Conservation (phyloP, 2,329 filamentous ascomycete species). For the Plectosphaerella sp. region DNA sequence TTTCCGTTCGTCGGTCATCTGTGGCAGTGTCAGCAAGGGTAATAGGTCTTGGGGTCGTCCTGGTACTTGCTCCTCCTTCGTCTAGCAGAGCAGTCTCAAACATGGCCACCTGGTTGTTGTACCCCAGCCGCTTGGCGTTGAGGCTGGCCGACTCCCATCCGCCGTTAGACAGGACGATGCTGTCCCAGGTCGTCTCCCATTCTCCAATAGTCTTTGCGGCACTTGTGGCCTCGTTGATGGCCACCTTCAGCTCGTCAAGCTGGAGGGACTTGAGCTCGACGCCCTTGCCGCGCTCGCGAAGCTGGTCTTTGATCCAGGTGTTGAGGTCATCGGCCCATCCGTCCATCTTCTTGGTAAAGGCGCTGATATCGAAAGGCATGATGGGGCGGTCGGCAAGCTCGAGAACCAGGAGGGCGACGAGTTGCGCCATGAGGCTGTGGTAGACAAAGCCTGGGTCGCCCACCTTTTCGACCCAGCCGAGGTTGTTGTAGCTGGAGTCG, state of each 20-base stretch:
- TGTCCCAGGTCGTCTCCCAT: constrained; percentile 77
- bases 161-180: constrained; percentile 62
- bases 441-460: constrained; percentile 81
- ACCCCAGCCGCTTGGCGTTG: constrained; percentile 62
- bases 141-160: constrained; percentile 72
- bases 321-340: constrained; percentile 61
- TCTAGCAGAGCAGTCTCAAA: constrained; percentile 87
- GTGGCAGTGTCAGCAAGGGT: not conserved
- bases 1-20: constrained; percentile 73
- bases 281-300: constrained; percentile 57
- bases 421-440: constrained; percentile 72
- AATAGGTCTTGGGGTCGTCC: not conserved
- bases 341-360: constrained; percentile 64
- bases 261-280: constrained; percentile 32
- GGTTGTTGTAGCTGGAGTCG: constrained; percentile 85
- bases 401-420: constrained; percentile 77
- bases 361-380: constrained; percentile 73
- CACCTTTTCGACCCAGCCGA: constrained; percentile 75
- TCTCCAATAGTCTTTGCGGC: constrained; percentile 62
- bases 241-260: constrained; percentile 57
- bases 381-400: constrained; percentile 80
- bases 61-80: constrained; percentile 62
- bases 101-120: constrained; percentile 72
- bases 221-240: constrained; percentile 54
- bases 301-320: constrained; percentile 26